phyloP scores from a whole-genome alignment of 2,329 filamentous ascomycete species.

The Fusarium algeriense region DNA sequence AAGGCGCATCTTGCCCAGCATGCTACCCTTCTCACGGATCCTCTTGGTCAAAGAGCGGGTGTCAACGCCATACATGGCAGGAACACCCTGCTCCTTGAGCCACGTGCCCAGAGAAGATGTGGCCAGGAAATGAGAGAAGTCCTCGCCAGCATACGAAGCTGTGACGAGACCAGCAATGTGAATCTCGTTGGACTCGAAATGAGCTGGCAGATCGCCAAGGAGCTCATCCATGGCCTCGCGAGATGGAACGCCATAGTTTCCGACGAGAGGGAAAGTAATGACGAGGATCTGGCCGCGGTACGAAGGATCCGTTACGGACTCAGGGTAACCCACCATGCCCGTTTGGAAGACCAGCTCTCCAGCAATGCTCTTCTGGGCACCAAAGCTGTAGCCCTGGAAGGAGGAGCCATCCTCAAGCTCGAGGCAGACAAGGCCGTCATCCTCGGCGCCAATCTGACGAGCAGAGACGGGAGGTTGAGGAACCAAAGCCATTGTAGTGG shows the following conservation, averaged over 20 bases:
- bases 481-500: conserved; percentile 50
- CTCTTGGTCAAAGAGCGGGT: conserved; percentile 94
- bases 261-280: conserved; percentile 93
- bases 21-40: conserved; percentile 93
- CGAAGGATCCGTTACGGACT: conserved; percentile 89
- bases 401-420: conserved; percentile 93
- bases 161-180: conserved; percentile 93
- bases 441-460: conserved; percentile 63
- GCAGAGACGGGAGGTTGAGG: conserved; percentile 70
- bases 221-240: conserved; percentile 87
- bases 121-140: conserved; percentile 95
- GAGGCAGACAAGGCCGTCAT: conserved; percentile 80
- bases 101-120: conserved; percentile 90
- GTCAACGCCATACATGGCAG: conserved; percentile 95
- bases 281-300: conserved; percentile 95
- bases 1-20: conserved; percentile 90
- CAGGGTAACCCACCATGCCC: conserved; percentile 98
- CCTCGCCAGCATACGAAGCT: conserved; percentile 92
- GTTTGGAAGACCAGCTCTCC: conserved; percentile 99
- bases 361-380: conserved; percentile 91
- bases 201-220: conserved; percentile 84
- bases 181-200: conserved; percentile 94
- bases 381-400: conserved; percentile 96
- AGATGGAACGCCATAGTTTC: conserved; percentile 97
- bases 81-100: conserved; percentile 95